phyloP scores from a whole-genome alignment of 768 basidiomycete genomes.

The Hericium erinaceus region DNA sequence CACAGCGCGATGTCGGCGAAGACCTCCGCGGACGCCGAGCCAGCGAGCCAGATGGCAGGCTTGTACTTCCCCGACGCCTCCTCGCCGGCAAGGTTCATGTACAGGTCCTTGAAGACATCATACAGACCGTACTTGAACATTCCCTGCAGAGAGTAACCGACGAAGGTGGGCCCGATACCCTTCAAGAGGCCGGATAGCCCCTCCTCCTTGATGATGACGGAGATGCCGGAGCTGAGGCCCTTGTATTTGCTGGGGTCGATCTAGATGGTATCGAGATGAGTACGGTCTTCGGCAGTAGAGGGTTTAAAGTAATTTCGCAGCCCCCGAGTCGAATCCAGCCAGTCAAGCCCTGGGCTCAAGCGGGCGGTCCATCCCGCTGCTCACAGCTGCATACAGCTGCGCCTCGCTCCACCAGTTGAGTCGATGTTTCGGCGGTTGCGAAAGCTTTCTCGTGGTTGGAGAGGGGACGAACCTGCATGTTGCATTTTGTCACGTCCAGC shows the following conservation, averaged over 20 bases:
- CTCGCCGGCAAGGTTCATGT: constrained; percentile 86
- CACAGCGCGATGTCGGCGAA: constrained; percentile 88
- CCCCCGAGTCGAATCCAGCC: too few species aligned
- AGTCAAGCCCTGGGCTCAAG: too few species aligned
- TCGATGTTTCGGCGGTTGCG: too few species aligned
- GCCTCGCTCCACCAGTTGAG: too few species aligned
- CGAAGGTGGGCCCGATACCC: constrained; percentile 85
- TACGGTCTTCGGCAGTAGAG: neutral
- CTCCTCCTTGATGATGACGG: constrained; percentile 67
- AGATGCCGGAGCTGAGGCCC: constrained; percentile 52
- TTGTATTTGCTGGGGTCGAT: constrained; percentile 71
- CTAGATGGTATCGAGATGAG: constrained; percentile 26
- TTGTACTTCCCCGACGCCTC: constrained; percentile 74
- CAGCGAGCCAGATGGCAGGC: constrained; percentile 86
- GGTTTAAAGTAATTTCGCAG: too few species aligned
- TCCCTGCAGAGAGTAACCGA: constrained; percentile 93
- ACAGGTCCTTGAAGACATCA: constrained; percentile 90
- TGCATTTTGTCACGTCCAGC: constrained; percentile 83
- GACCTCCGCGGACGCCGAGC: constrained; percentile 90
- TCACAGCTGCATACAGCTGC: too few species aligned
- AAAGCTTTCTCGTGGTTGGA: too few species aligned
- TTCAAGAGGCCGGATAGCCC: constrained; percentile 86
- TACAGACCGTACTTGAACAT: constrained; percentile 99
- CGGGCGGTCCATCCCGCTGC: too few species aligned
- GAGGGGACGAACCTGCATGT: constrained; percentile 64